Percentiles rank a stretch among this genome's conserved stretches.
Conservation (phyloP, 139 green algal species). For the Yamagishiella unicocca region DNA sequence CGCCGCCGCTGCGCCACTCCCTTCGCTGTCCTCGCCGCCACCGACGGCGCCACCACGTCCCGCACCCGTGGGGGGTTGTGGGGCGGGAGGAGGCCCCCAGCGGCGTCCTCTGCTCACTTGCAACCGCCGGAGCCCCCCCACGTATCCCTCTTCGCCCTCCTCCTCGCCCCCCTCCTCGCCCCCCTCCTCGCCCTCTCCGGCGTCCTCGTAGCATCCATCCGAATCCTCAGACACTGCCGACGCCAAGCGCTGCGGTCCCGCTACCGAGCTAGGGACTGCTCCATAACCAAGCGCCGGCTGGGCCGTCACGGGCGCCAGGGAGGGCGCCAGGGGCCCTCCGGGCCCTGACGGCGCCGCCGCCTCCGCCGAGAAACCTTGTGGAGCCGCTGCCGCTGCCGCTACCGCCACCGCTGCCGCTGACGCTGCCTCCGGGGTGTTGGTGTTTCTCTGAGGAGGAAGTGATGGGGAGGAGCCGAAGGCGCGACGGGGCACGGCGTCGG, state of each 20-base stretch:
- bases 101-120: background rate
- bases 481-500: background rate
- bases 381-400: too few relatives aligned
- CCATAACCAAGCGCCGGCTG: background rate
- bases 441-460: background rate
- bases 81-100: background rate
- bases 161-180: background rate
- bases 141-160: background rate
- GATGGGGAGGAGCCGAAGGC: too few relatives aligned
- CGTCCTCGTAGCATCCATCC: background rate
- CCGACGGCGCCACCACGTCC: background rate
- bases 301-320: background rate
- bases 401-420: background rate
- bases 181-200: background rate
- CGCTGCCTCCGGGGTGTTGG: too few relatives aligned
- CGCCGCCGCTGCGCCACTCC: background rate
- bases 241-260: too few relatives aligned
- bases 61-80: background rate
- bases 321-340: too few relatives aligned
- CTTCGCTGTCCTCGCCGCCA: background rate
- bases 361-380: too few relatives aligned
- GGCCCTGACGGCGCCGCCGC: too few relatives aligned
- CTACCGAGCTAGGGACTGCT: background rate
- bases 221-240: too few relatives aligned
- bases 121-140: constrained; percentile 11